Conservation (phyloP, 2,329 filamentous ascomycete species). For the Monilinia laxa region DNA sequence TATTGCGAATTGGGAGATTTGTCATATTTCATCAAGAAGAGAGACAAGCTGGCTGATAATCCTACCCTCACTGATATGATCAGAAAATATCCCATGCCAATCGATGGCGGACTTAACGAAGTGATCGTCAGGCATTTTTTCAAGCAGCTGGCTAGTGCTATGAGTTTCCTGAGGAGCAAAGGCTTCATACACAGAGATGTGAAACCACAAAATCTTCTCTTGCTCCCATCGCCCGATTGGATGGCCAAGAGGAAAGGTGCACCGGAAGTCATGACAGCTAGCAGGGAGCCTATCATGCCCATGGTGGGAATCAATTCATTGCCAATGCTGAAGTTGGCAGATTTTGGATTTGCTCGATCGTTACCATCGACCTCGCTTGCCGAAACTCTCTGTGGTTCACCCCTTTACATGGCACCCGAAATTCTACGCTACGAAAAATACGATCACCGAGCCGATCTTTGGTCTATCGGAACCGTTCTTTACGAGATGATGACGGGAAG, state of each 20-base stretch:
- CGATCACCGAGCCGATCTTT: constrained; percentile 93
- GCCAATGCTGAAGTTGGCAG: constrained; percentile 95
- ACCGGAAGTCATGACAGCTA: constrained; percentile 72
- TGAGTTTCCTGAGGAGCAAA: constrained; percentile 80
- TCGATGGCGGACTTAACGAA: constrained; percentile 85
- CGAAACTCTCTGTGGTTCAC: constrained; percentile 94
- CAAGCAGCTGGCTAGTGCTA: constrained; percentile 88
- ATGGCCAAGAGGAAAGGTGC: constrained; percentile 59
- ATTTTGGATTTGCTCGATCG: constrained; percentile 97
- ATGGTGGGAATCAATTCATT: constrained; percentile 77
- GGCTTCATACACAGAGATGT: constrained; percentile 96
- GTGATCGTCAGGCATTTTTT: constrained; percentile 95
- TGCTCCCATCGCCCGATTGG: constrained; percentile 79
- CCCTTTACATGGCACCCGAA: constrained; percentile 97
- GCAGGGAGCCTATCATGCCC: constrained; percentile 77
- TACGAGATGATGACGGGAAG: constrained; percentile 93
- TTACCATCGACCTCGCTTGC: constrained; percentile 87
- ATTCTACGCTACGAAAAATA: constrained; percentile 97
- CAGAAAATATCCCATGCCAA: constrained; percentile 83
- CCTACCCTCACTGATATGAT: constrained; percentile 87
- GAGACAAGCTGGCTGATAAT: constrained; percentile 75
- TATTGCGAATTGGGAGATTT: constrained; percentile 95
- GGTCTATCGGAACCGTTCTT: constrained; percentile 94
- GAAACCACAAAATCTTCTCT: constrained; percentile 92
- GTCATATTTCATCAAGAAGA: constrained; percentile 93